Base-by-base conservation (phyloP, 345 rosid species). In the Turnera subulata region DNA sequence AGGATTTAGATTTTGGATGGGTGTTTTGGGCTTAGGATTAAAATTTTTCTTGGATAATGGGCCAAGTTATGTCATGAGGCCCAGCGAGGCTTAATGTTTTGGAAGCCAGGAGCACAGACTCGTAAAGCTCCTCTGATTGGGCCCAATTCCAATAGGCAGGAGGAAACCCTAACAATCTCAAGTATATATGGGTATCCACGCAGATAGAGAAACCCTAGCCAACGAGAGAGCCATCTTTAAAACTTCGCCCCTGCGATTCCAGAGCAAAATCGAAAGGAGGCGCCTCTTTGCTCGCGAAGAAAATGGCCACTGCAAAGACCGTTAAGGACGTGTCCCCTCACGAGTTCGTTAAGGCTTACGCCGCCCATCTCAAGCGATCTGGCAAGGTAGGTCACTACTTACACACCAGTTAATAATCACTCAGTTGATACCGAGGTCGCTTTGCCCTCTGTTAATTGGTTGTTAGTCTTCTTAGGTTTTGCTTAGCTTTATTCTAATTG, bases 291-390 rank as follows among this genome's bases (percentile, higher is more conserved):
- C 5, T 15, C 2, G 45, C 12, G 16, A 51, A 16, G 24, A 57
- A 39, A 11, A 78, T 73, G 80, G 78, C 75, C 32, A 57, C 76
- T 6, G 72, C 80, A 10, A 77, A 44, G 66, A 78, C 88, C 13
- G 97, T 89, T 19, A 89, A 89, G 70, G 97, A 89, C 49, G 97
- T 89, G 37, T 84, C 95, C 2, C 88, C 97, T 51, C 95, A 84
- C 65, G 97, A 86, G 64, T 89, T 89, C 64, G 92, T 86, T 5
- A 89, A 78, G 71, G 97, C 95, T 42, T 89, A 89, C 25, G 76
- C 97, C 32, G 82, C 90, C 32, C 92, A 89, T 56, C 95, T 89
- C 73, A 89, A 89, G 79, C 82, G 92, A 64, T 89, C 97, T 56
- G 97, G 97, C 67, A 89, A 89, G 95, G 97, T 89, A 21, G n/a